phyloP scores from a whole-genome alignment of 2,329 filamentous ascomycete genomes.

The Aplosporella prunicola region DNA sequence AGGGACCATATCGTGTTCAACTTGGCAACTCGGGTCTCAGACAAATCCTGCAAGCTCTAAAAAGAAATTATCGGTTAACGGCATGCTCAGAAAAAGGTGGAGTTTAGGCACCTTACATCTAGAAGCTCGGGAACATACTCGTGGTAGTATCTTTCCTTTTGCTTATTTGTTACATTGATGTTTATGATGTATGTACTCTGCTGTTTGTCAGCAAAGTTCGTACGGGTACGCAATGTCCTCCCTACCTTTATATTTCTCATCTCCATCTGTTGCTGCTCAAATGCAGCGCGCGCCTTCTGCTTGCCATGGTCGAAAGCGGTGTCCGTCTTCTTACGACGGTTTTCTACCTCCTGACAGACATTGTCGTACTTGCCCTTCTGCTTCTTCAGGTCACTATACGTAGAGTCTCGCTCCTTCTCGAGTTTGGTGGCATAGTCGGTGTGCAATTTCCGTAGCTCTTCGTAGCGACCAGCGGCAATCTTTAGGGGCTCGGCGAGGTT shows the following conservation, averaged over 20 bases:
- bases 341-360: constrained; percentile 89
- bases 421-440: constrained; percentile 80
- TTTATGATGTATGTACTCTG: constrained; percentile 90
- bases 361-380: constrained; percentile 88
- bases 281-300: constrained; percentile 79
- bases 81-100: background rate
- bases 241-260: constrained; percentile 83
- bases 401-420: constrained; percentile 76
- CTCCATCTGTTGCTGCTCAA: constrained; percentile 83
- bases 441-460: constrained; percentile 88
- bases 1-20: constrained; percentile 79
- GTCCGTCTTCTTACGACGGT: constrained; percentile 87
- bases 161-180: constrained; percentile 94
- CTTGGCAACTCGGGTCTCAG: constrained; percentile 75
- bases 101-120: constrained; percentile 51
- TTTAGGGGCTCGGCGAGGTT: constrained; percentile 84
- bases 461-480: constrained; percentile 62
- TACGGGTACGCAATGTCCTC: background rate
- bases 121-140: constrained; percentile 92
- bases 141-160: constrained; percentile 95
- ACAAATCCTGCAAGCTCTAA: constrained; percentile 74
- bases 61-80: constrained; percentile 2
- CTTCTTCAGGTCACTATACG: constrained; percentile 80
- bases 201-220: constrained; percentile 16
- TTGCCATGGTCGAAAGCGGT: constrained; percentile 80